Base-by-base conservation (phyloP, 495 filamentous ascomycete genomes). In the Rhizodiscina lignyota region DNA sequence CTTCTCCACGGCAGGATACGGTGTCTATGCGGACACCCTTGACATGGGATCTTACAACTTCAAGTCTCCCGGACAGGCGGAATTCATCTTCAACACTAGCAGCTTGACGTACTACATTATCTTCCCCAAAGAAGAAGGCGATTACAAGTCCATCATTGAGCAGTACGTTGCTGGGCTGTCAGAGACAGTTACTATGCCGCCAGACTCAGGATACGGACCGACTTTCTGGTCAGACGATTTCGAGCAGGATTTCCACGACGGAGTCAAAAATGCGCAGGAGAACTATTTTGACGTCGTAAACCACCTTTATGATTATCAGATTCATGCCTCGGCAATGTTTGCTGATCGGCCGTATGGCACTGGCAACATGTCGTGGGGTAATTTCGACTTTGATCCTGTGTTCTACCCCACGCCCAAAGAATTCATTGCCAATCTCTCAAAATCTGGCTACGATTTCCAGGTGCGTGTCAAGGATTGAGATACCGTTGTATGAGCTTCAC, bases 211-310 rank as follows among this genome's bases (percentile, higher is more conserved):
- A 11, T 44, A 47, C 21, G 50, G 52, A 2, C 52, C 50, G 8
- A 49, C 44, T n/a, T 55, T 55, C 38, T 55, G 52, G 52, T 39
- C 33, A 32, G 52, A 53, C 38, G 40, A 53, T 30, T 49, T 53
- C 26, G 44, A 48, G 32, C 37, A 44, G 26, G 52, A 55, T 31
- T 55, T 51, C 37, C 50, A 51, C 30, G 52, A 39, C 10, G 36
- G 34, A 11, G 50, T 55, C 2, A 36, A 32, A 2, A 55, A 55
- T 35, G 50, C 52, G 1, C 34, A 47, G 31, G 50, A 50, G 34
- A 55, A 53, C 35, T 47, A 44, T 33, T 43, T 48, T 28, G 52
- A 55, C 35, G 45, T 53, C 10, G 34, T 51, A 16, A 44, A 55
- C 21, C 50, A 53, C 33, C 47, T 55, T 0, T 47, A 41, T 21